Conservation (phyloP, 2,329 filamentous ascomycete species). For the Talaromyces sp. region DNA sequence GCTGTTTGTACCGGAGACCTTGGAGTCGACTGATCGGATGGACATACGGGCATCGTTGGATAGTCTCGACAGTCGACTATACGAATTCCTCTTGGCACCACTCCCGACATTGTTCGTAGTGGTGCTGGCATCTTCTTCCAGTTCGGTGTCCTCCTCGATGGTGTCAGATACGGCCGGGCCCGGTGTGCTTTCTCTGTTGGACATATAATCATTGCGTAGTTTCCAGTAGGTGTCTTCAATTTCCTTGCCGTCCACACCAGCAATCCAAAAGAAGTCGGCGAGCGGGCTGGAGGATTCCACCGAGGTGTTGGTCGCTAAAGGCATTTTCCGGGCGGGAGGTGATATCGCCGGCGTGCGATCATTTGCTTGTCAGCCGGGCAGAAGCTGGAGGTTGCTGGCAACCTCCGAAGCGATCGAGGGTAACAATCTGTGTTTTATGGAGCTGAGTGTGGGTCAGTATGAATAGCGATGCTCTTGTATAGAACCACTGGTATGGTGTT, state of each 20-base stretch:
- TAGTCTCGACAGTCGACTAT: slow-evolving; percentile 36
- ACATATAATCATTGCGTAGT: slow-evolving; percentile 43
- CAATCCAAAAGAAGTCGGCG: slow-evolving; percentile 66
- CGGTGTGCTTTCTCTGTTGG: slow-evolving; percentile 33
- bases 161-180: slow-evolving; percentile 51
- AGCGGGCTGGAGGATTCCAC: slow-evolving; percentile 52
- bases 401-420: slow-evolving; percentile 5
- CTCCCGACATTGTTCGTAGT: slow-evolving; percentile 28
- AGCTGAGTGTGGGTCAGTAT: slow-evolving; percentile 1
- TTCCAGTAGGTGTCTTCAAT: slow-evolving; percentile 43
- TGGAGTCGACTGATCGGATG: slow-evolving; percentile 41
- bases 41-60: slow-evolving; percentile 40
- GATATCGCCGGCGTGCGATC: slow-evolving; percentile 20
- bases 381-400: slow-evolving; percentile 10
- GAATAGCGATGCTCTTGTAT: neutral
- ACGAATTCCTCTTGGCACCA: slow-evolving; percentile 36
- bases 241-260: slow-evolving; percentile 48
- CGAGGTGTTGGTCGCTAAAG: slow-evolving; percentile 28
- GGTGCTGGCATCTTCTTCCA: slow-evolving; percentile 49
- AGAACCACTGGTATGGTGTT: neutral
- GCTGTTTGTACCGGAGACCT: slow-evolving; percentile 50
- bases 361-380: slow-evolving; percentile 18
- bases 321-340: slow-evolving; percentile 28
- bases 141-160: slow-evolving; percentile 58
- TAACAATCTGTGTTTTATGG: neutral